Evolutionary conservation across 176 grass and related monocot genomes (phyloP), one percentile per base, ranked within the genome.

Genomic region (Avena sativa): DNA sequence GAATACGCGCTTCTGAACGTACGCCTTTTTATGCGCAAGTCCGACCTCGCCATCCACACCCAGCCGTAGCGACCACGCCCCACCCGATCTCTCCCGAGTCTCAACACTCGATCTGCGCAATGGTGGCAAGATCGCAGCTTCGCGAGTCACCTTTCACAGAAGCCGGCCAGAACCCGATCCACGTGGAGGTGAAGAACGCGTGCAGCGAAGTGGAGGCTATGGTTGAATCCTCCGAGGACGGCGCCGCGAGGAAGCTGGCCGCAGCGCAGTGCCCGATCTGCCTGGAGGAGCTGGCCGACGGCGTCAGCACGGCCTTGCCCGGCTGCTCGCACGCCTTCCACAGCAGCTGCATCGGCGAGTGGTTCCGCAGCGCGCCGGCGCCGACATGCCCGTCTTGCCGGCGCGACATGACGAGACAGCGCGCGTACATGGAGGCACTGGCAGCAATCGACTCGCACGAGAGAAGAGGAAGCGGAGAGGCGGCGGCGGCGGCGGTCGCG

Each of bases 341-440:
- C 23, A 1, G 23, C 0, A 23, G 60, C 60, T 63, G 60, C 60
- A 63, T 63, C 60, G 1, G 23, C 60, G 60, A 63, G 60, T 63
- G 60, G 21, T 13, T 63, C 10, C 11, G 5, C 10, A 63, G 4
- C 21, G 60, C 60, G 23, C 60, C 60, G 60, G 26, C 9, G 23
- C 60, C 60, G 60, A 63, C 70, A 43, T 73, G 70, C 70, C 70
- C 70, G 43, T 48, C 43, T 12, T 73, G 70, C 70, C 70, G 70
- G 70, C 70, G 11, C 2, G 70, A 48, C 70, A 73, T 73, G 70
- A 48, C n/a, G 43, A 21, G 48, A n/a, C 46, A 48, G 20, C 20
- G 43, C 38, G 70, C 20, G 43, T 73, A 25, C 70, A 48, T 73
- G 70, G 14, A 2, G 20, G 43, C 11, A 4, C 10, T 23, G 5